Percentiles rank a stretch among this genome's conserved stretches.
Conservation (phyloP, 2,329 filamentous ascomycete species). For the Claviceps sp. region DNA sequence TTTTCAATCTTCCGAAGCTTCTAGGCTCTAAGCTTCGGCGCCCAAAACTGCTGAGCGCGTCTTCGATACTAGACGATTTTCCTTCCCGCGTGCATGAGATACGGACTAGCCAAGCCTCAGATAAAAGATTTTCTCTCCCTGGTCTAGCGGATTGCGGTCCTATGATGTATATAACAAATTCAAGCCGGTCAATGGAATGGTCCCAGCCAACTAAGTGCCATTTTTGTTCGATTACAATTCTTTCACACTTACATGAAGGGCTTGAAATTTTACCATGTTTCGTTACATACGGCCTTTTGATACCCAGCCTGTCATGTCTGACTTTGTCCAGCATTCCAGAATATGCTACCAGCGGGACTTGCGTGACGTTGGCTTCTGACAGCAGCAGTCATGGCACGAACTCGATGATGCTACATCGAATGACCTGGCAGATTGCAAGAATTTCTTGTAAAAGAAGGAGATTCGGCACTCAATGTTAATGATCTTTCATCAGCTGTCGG, state of each 20-base stretch:
- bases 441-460: background rate
- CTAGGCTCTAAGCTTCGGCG: too few species aligned
- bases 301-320: too few species aligned
- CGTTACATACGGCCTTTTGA: too few species aligned
- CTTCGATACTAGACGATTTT: background rate
- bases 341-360: slow-evolving; percentile 12
- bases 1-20: background rate
- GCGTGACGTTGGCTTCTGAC: slow-evolving; percentile 34
- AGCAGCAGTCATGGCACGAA: slow-evolving; percentile 6
- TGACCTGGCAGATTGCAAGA: background rate
- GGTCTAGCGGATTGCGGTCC: background rate
- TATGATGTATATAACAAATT: too few species aligned
- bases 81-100: background rate
- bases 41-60: background rate
- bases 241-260: too few species aligned
- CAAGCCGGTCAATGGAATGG: too few species aligned
- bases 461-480: background rate
- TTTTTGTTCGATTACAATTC: too few species aligned
- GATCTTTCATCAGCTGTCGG: background rate
- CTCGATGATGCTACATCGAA: slow-evolving; percentile 6
- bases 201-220: background rate
- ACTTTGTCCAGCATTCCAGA: too few species aligned
- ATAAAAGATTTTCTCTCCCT: background rate
- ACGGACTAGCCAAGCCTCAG: background rate
- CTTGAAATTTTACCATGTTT: too few species aligned